Evolutionary conservation across 2,329 filamentous ascomycete species (phyloP).

Genomic region (Colletotrichum tabaci): DNA sequence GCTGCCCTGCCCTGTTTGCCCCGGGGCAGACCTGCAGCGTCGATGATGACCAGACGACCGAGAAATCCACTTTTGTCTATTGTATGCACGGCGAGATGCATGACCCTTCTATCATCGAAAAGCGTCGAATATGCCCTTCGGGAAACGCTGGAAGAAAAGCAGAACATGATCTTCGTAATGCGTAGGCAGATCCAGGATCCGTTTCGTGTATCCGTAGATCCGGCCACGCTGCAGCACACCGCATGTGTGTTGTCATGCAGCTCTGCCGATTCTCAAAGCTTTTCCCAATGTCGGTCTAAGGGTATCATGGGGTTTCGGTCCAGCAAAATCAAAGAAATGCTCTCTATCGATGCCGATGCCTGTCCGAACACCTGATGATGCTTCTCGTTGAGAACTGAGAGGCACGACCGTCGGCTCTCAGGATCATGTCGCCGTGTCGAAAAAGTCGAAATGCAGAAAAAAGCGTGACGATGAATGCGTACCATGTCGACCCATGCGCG

Average conservation of each 20-base stretch:
- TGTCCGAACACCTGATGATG: conserved; percentile 54
- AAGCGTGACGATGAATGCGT: conserved; percentile 47
- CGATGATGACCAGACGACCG: conserved; percentile 67
- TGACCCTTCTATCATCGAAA: conserved; percentile 56
- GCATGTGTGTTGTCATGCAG: conserved; percentile 43
- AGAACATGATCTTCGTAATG: conserved; percentile 52
- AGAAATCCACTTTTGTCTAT: conserved; percentile 80
- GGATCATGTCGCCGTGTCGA: conserved; percentile 55
- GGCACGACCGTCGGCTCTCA: conserved; percentile 47
- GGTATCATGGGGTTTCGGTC: conserved; percentile 48
- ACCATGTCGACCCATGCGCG: conserved; percentile 39
- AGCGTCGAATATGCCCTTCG: conserved; percentile 54
- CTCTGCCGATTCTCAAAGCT: conserved; percentile 47
- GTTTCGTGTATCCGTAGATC: conserved; percentile 41
- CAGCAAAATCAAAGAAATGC: conserved; percentile 46
- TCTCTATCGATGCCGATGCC: conserved; percentile 48
- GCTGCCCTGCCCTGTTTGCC: conserved; percentile 46
- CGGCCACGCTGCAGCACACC: conserved; percentile 38
- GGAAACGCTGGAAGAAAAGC: conserved; percentile 52
- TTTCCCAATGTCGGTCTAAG: conserved; percentile 48
- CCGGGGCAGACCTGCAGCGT: conserved; percentile 47
- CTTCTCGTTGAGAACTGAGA: conserved; percentile 50
- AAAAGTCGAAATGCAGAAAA: conserved; percentile 47
- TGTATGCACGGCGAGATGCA: conserved; percentile 55
- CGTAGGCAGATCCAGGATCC: conserved; percentile 43